Percentiles rank a stretch among this genome's conserved stretches.
These are phyloP conservation scores for Penicillium ochrochloron DNA, from an alignment of 495 filamentous ascomycete species.

Conservation along the genomic window DNA sequence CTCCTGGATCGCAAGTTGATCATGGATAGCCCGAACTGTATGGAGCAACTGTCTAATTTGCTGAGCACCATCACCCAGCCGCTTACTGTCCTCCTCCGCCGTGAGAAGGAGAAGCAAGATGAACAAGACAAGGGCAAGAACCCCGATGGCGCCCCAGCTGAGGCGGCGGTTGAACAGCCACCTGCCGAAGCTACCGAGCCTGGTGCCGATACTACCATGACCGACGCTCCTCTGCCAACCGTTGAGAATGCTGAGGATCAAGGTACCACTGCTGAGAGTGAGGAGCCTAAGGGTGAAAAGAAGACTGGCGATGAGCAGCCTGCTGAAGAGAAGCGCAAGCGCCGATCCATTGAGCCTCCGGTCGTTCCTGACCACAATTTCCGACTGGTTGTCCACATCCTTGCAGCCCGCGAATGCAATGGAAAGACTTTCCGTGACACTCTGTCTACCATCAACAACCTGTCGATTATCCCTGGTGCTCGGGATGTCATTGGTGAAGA, in stretches of 20 bases:
- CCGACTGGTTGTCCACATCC: slow-evolving; percentile 90
- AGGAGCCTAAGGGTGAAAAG: slow-evolving; percentile 45
- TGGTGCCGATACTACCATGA: slow-evolving; percentile 47
- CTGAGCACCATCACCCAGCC: slow-evolving; percentile 88
- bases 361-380: slow-evolving; percentile 89
- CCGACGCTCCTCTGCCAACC: slow-evolving; percentile 44
- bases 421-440: slow-evolving; percentile 97
- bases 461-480: slow-evolving; percentile 89
- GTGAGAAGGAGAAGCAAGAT: slow-evolving; percentile 73
- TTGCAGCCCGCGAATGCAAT: slow-evolving; percentile 93
- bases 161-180: slow-evolving; percentile 31
- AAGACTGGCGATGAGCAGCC: slow-evolving; percentile 51
- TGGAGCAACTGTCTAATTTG: slow-evolving; percentile 88
- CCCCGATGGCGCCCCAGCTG: slow-evolving; percentile 36
- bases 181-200: slow-evolving; percentile 29
- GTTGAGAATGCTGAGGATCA: slow-evolving; percentile 38
- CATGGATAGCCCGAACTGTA: slow-evolving; percentile 92
- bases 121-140: slow-evolving; percentile 64
- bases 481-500: slow-evolving; percentile 90
- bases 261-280: slow-evolving; percentile 32
- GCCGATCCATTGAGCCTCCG: slow-evolving; percentile 75
- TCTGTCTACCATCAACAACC: slow-evolving; percentile 94
- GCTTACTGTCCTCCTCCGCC: slow-evolving; percentile 77
- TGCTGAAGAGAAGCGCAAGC: slow-evolving; percentile 69
- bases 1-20: slow-evolving; percentile 89